Conservation (phyloP, 805 yeast genomes). For the Priceomyces medius region DNA sequence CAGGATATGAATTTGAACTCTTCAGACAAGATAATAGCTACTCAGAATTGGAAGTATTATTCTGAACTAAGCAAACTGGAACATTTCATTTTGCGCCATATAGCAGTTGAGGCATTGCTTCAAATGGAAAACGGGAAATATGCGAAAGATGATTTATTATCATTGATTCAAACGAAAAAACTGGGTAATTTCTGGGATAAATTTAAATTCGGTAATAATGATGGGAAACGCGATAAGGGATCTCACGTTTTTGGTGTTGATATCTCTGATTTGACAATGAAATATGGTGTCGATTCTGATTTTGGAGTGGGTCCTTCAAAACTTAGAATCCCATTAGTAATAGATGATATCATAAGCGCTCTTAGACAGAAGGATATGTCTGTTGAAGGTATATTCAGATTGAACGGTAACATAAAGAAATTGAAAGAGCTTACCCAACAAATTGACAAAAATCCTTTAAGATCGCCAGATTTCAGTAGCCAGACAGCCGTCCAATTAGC, state of each 20-base stretch:
- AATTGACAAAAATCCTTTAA: constrained; percentile 72
- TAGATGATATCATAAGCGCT: constrained; percentile 83
- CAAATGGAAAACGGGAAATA: constrained; percentile 24
- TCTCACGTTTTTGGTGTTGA: constrained; percentile 73
- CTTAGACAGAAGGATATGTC: constrained; percentile 91
- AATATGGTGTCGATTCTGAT: constrained; percentile 79
- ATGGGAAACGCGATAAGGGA: constrained; percentile 25
- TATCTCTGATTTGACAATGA: constrained; percentile 63
- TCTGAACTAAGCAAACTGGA: constrained; percentile 63
- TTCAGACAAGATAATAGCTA: not conserved
- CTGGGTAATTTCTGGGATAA: constrained; percentile 54
- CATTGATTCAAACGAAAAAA: constrained; percentile 44
- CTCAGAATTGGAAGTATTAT: constrained; percentile 44
- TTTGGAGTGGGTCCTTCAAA: constrained; percentile 81
- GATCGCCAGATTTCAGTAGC: constrained; percentile 63
- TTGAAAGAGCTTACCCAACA: constrained; percentile 69
- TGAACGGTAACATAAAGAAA: constrained; percentile 90
- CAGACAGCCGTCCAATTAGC: constrained; percentile 92
- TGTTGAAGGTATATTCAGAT: constrained; percentile 92
- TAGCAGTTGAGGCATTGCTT: constrained; percentile 54
- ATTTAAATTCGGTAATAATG: constrained; percentile 37
- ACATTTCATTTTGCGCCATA: constrained; percentile 56
- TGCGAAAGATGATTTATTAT: constrained; percentile 35
- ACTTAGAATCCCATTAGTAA: constrained; percentile 76
- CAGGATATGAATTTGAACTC: constrained; percentile 1